Evolutionary conservation across 176 grass and related monocot species (phyloP).

Genomic region (Thalia dealbata): DNA sequence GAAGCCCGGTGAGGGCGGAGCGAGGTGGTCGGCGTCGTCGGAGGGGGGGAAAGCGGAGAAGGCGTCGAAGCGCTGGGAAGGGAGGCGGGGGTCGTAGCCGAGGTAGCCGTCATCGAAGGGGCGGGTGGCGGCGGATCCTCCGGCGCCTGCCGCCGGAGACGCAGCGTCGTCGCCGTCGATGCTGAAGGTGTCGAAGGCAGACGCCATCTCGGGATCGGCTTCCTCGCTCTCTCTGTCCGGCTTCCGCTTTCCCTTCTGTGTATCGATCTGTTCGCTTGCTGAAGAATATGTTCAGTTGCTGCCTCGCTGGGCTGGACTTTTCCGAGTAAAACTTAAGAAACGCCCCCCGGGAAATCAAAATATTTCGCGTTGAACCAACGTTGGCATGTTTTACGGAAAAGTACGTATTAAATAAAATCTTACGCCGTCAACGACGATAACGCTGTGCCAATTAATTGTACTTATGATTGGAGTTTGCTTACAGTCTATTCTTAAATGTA

Average conservation of each 20-base stretch:
- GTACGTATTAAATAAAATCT: too few species aligned
- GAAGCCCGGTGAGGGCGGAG: not conserved
- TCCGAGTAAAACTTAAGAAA: too few species aligned
- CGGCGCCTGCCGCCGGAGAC: not conserved
- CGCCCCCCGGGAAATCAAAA: too few species aligned
- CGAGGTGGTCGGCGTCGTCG: slow-evolving; percentile 5
- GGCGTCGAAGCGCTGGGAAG: slow-evolving; percentile 13
- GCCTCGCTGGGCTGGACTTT: too few species aligned
- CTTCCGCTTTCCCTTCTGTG: not conserved
- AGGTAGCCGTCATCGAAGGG: slow-evolving; percentile 16
- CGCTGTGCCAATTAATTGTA: too few species aligned
- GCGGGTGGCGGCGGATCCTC: not conserved
- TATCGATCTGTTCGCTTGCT: too few species aligned
- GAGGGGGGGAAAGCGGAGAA: slow-evolving; percentile 10
- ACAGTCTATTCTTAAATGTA: too few species aligned
- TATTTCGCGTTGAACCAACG: too few species aligned
- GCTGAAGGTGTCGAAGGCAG: slow-evolving; percentile 11
- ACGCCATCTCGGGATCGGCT: not conserved
- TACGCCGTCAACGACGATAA: too few species aligned
- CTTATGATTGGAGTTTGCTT: too few species aligned
- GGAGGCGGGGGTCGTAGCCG: slow-evolving; percentile 13
- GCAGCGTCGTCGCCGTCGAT: slow-evolving; percentile 1
- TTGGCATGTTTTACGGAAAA: too few species aligned
- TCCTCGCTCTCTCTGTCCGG: not conserved
- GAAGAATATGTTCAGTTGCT: too few species aligned